These are phyloP conservation scores for Chrysopogon serrulatus DNA, from an alignment of 176 grass and related monocot genomes.

Conservation along the genomic window DNA sequence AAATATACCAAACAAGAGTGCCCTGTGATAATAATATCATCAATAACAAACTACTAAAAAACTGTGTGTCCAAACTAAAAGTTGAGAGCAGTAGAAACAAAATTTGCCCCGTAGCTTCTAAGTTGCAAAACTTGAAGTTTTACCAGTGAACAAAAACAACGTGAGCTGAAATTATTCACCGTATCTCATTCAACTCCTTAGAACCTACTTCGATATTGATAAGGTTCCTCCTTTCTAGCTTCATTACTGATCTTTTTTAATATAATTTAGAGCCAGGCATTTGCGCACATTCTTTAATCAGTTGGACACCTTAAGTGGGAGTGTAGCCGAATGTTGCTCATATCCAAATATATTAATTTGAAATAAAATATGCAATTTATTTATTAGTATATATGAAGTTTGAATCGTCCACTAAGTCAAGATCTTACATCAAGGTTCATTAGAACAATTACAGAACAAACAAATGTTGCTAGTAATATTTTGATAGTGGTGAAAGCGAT, in stretches of 20 bases:
- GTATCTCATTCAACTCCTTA: background rate
- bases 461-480: background rate
- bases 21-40: background rate
- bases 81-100: background rate
- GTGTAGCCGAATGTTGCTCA: background rate
- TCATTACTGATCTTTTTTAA: background rate
- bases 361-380: background rate
- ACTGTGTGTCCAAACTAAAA: background rate
- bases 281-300: background rate
- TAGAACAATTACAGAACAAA: background rate
- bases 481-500: background rate
- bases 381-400: conserved; percentile 2
- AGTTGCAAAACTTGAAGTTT: background rate
- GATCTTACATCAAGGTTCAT: background rate
- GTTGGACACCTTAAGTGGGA: background rate
- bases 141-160: conserved; percentile 12
- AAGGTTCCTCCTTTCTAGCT: background rate
- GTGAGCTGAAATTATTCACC: background rate
- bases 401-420: background rate
- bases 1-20: conserved; percentile 20
- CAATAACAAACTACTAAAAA: background rate
- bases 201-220: background rate
- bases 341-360: background rate
- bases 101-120: background rate
- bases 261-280: background rate